Evolutionary conservation across 768 basidiomycete genomes (phyloP).

Genomic region (Trichaptum fuscoviolaceum): DNA sequence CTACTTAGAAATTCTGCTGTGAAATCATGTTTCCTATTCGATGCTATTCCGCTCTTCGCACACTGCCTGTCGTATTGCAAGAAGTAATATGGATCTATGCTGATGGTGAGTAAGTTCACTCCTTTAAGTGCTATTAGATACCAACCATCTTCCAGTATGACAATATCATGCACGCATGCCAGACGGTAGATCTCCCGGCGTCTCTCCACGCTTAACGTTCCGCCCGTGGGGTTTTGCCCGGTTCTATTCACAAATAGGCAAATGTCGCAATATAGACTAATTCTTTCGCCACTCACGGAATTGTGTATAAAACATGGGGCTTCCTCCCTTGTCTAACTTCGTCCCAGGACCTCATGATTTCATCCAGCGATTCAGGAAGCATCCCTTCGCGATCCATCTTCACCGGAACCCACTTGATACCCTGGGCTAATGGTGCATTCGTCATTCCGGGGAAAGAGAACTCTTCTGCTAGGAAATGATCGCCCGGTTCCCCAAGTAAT

Average conservation of each 20-base stretch:
- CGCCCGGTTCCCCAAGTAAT: constrained; percentile 35
- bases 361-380: constrained; percentile 44
- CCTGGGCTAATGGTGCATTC: constrained; percentile 34
- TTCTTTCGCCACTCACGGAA: constrained; percentile 32
- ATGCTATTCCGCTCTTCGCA: constrained; percentile 15
- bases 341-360: constrained; percentile 39
- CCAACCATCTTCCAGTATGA: constrained; percentile 46
- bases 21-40: constrained; percentile 18
- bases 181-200: constrained; percentile 44
- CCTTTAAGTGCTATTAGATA: constrained; percentile 1
- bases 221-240: constrained; percentile 49
- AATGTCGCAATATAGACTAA: constrained; percentile 1
- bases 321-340: constrained; percentile 36
- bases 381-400: constrained; percentile 46
- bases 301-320: constrained; percentile 47
- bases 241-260: constrained; percentile 10
- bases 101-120: constrained; percentile 7
- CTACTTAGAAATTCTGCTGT: constrained; percentile 25
- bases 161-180: constrained; percentile 41
- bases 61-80: constrained; percentile 36
- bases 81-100: constrained; percentile 44
- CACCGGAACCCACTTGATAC: constrained; percentile 39
- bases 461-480: constrained; percentile 39
- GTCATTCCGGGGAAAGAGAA: constrained; percentile 37
- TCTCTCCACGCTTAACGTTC: constrained; percentile 38